Evolutionary conservation across 257 asterid species (phyloP).

Genomic region (Nyctanthes arbortristis): DNA sequence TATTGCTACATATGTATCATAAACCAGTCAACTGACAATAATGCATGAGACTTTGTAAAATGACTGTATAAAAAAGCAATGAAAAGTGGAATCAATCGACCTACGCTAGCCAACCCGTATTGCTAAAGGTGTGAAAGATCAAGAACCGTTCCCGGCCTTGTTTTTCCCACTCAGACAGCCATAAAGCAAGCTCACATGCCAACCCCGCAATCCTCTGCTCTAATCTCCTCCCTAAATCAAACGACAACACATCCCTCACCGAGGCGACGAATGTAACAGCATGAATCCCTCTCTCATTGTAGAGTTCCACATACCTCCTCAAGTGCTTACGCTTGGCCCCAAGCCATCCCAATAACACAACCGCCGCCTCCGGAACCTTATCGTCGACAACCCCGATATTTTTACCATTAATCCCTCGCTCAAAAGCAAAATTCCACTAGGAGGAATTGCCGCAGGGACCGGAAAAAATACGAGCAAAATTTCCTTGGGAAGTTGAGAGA

Average conservation of each 20-base stretch:
- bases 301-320: conserved; percentile 64
- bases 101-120: conserved; percentile 96
- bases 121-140: conserved; percentile 85
- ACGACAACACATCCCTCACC: conserved; percentile 61
- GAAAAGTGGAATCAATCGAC: conserved; percentile 40
- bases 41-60: neutral
- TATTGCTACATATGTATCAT: neutral
- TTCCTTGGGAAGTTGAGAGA: conserved; percentile 27
- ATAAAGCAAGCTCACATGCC: conserved; percentile 55
- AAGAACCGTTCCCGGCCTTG: conserved; percentile 56
- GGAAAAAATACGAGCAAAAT: conserved; percentile 36
- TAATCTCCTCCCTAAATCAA: conserved; percentile 67
- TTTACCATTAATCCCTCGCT: neutral
- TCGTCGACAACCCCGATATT: conserved; percentile 25
- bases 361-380: conserved; percentile 56
- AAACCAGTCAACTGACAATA: neutral
- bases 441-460: conserved; percentile 29
- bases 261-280: conserved; percentile 69
- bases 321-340: conserved; percentile 76
- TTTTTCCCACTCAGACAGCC: conserved; percentile 54
- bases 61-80: neutral
- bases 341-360: conserved; percentile 85
- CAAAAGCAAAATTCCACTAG: conserved; percentile 47
- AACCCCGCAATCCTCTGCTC: conserved; percentile 54
- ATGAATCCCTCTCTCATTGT: conserved; percentile 65